Base-by-base conservation (phyloP, 768 basidiomycete genomes). In the Macrolepiota dolichaula region DNA sequence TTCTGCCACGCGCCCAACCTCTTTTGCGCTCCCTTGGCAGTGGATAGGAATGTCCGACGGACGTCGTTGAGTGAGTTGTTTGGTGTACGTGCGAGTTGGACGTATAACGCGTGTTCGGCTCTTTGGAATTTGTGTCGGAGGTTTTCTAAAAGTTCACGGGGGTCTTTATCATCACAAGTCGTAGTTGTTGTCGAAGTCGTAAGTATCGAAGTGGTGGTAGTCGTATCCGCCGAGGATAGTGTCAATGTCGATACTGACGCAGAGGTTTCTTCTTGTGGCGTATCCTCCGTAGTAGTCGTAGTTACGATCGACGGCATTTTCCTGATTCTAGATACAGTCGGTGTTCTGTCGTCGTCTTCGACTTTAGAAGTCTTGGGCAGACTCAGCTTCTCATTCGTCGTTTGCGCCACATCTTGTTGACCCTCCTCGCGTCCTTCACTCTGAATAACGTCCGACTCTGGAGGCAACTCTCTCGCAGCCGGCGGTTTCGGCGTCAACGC, bases 1-100 rank as follows among this genome's bases (percentile, higher is more conserved):
- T 71, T 74, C 72, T 87, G 81, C 88, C 88, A 90, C 0, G 86
- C 86, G 0, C 67, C 58, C 11, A 90, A 66, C 35, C 88, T 75
- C 62, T 79, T 80, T 60, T 78, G 75, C 6, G 85, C 81, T 0
- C 85, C 86, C 25, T 74, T 72, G 0, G 82, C 84, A 0, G 80
- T 75, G 1, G 77, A 76, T 10, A 80, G 57, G 66, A 91, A 91
- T 13, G 81, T 73, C 42, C 86, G 70, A 6, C 88, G 77, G 1
- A 86, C 84, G 61, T 89, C 83, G 65, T 90, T 91, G 61, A 91
- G 67, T n/a, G 70, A 71, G 1, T 70, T 64, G 6, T 70, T 68
- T 0, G 81, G 76, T 0, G 84, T 84, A 19, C 73, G 72, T 1
- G 77, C 72, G 1, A 90, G 76, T 64, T 86, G 81, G 0, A 68